Base-by-base conservation (phyloP, 2,329 filamentous ascomycete species). In the Karstenula rhodostoma region DNA sequence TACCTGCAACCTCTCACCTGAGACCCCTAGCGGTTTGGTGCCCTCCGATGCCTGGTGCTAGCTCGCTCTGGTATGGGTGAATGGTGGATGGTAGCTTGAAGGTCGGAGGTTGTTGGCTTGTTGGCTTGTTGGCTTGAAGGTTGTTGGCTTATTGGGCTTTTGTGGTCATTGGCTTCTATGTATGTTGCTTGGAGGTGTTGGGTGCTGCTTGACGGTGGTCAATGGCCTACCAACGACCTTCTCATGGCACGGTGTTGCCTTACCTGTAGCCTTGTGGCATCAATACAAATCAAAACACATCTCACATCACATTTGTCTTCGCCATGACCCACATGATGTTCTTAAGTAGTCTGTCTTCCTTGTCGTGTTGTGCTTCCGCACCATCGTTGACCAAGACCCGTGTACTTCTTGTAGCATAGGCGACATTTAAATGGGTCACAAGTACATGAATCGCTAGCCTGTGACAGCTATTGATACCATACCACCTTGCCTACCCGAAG, bases 1-100 rank as follows among this genome's bases (percentile, higher is more conserved):
- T 57, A 57, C 55, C 55, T 57, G 35, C 44, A 32, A 49, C 29
- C 47, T 27, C 47, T 50, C 17, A n/a, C 17, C 33, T 51, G 32
- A 37, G 29, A 51, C 29, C 29, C 37, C 32, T 51, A 29, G 32
- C 22, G 48, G 19, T 19, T 37, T 23, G 32, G 46, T 49, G 6
- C 10, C 46, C 15, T 29, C 10, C 32, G 46, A 49, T 49, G 46
- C 46, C 27, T 49, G 46, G 46, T 49, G 46, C 46, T 49, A 49
- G 46, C n/a, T 33, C 27, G 27, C 46, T n/a, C 27, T 44, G 27
- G 46, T 49, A 49, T 32, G 27, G 46, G 46, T 32, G 48, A 32
- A 37, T 51, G 1, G 32, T 51, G n/a, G 32, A 13, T 32, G 25
- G 23, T 48, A 25, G 46, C 15, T 44, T 22, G n/a, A 19, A 44